These are phyloP conservation scores for Suillus alpinus DNA, from an alignment of 768 basidiomycete genomes.

Conservation along the genomic window DNA sequence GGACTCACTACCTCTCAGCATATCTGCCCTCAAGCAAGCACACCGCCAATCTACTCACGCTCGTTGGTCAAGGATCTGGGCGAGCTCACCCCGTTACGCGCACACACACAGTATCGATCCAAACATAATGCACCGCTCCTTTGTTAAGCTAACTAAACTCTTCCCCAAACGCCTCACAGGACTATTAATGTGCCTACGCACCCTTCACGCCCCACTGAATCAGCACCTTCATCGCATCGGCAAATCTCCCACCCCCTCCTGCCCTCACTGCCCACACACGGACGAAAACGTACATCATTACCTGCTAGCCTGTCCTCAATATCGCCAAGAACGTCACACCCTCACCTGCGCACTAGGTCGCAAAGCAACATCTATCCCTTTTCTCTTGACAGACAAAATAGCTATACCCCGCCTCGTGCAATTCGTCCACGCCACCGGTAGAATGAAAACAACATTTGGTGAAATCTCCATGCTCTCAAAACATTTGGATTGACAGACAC, in stretches of 20 bases:
- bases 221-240: slow-evolving; percentile 29
- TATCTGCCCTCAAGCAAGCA: neutral
- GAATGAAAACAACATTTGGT: neutral
- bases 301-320: slow-evolving; percentile 25
- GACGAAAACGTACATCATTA: slow-evolving; percentile 19
- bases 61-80: neutral
- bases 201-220: slow-evolving; percentile 29
- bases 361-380: neutral
- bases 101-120: neutral
- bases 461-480: neutral
- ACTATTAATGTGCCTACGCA: slow-evolving; percentile 29
- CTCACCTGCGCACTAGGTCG: neutral
- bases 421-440: neutral
- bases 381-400: neutral
- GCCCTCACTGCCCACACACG: slow-evolving; percentile 32
- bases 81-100: neutral
- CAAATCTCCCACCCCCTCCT: slow-evolving; percentile 19
- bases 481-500: no score
- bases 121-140: neutral
- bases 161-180: slow-evolving; percentile 16
- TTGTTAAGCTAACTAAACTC: neutral
- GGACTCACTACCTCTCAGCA: neutral
- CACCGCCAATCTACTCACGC: neutral
- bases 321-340: neutral
- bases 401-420: neutral